A percentile compares a stretch with the other conserved stretches of the same genome.
Evolutionary conservation across 164 flowering plant species (phyloP).

Genomic region (Vitis vinifera): DNA sequence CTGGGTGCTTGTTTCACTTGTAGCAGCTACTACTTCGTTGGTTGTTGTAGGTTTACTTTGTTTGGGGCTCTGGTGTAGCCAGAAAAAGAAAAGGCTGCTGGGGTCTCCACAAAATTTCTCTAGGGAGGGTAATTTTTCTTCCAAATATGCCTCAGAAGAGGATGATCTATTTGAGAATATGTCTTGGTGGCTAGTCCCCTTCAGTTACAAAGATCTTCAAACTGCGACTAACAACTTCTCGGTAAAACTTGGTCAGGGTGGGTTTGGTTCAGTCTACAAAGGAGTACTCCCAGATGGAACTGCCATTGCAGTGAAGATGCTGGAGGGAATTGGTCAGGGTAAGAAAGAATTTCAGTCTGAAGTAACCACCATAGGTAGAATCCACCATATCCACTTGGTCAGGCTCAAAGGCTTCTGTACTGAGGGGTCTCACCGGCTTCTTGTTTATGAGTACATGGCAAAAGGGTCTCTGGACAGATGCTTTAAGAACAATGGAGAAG

Average conservation of each 20-base stretch:
- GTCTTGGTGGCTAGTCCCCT: background rate
- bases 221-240: constrained; percentile 8
- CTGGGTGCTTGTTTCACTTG: background rate
- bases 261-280: constrained; percentile 11
- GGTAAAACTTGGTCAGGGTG: constrained; percentile 8
- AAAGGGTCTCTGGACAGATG: constrained; percentile 16
- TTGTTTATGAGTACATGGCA: constrained; percentile 17
- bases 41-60: background rate
- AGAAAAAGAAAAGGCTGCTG: background rate
- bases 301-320: constrained; percentile 7
- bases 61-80: background rate
- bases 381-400: constrained; percentile 18
- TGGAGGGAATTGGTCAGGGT: constrained; percentile 11
- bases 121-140: too few species aligned
- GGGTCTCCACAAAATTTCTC: background rate
- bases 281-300: constrained; percentile 8
- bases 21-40: background rate
- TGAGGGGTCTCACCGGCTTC: constrained; percentile 13
- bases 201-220: constrained; percentile 11
- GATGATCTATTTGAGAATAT: background rate
- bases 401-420: constrained; percentile 18
- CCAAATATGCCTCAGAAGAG: background rate
- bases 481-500: constrained; percentile 6
- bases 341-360: constrained; percentile 12
- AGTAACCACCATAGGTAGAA: constrained; percentile 17